Conservation (phyloP, 2,329 filamentous ascomycete species). For the Fusarium dlaminii region DNA sequence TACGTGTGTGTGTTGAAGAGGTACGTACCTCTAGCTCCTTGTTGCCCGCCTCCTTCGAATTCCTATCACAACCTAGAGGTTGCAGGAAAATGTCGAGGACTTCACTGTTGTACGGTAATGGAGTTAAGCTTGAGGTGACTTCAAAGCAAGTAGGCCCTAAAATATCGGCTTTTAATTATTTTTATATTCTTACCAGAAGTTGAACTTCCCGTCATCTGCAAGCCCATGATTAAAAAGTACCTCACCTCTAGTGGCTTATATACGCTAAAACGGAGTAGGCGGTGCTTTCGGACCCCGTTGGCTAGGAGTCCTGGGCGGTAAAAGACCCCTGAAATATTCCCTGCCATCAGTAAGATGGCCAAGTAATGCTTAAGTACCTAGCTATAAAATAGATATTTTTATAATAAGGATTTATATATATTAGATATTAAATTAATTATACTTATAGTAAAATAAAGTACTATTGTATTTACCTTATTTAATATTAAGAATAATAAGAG, state of each 20-base stretch:
- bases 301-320: neutral
- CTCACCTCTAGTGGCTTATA: neutral
- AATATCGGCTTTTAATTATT: too few relatives aligned
- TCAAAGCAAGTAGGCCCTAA: neutral
- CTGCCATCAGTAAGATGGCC: neutral
- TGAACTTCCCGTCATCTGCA: neutral
- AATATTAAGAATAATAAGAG: neutral
- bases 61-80: neutral
- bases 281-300: slow-evolving; percentile 3
- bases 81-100: neutral
- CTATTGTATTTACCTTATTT: too few relatives aligned
- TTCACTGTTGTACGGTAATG: neutral
- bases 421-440: too few relatives aligned
- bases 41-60: neutral
- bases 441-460: too few relatives aligned
- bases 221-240: neutral
- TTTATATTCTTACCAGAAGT: neutral
- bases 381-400: neutral
- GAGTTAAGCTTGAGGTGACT: neutral
- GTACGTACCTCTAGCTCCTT: slow-evolving; percentile 11
- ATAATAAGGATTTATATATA: too few relatives aligned
- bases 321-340: slow-evolving; percentile 6
- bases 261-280: neutral
- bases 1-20: slow-evolving; percentile 19
- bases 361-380: neutral